phyloP scores from a whole-genome alignment of 495 filamentous ascomycete genomes.

The Penicillium samsonianum region DNA sequence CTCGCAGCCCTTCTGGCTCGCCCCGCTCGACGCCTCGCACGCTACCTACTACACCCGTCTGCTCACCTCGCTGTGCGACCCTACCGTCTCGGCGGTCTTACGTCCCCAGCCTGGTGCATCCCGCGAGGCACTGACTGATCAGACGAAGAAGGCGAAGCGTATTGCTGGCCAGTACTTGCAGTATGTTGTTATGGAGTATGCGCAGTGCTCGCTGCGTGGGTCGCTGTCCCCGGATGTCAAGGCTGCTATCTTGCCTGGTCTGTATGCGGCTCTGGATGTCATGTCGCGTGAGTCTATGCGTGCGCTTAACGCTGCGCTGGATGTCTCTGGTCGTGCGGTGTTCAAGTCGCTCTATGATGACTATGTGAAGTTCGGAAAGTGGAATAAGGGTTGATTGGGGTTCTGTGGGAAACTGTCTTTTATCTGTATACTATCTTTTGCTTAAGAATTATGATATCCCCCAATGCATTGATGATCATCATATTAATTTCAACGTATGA shows the following conservation, averaged over 20 bases:
- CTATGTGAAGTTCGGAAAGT: slow-evolving; percentile 69
- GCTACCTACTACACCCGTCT: slow-evolving; percentile 68
- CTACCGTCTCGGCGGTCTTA: slow-evolving; percentile 70
- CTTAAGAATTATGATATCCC: slow-evolving; percentile 35
- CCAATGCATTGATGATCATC: slow-evolving; percentile 29
- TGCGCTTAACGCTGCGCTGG: slow-evolving; percentile 68
- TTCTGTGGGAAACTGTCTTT: slow-evolving; percentile 8
- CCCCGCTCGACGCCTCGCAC: slow-evolving; percentile 48
- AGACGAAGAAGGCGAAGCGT: slow-evolving; percentile 72
- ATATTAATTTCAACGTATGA: neutral
- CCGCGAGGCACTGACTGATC: slow-evolving; percentile 63
- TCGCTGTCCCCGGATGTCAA: slow-evolving; percentile 60
- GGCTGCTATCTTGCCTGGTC: slow-evolving; percentile 66
- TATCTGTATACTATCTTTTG: slow-evolving; percentile 25
- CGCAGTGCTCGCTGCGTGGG: slow-evolving; percentile 61
- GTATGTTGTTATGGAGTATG: slow-evolving; percentile 70
- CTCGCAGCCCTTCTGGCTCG: slow-evolving; percentile 50
- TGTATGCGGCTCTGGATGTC: slow-evolving; percentile 71
- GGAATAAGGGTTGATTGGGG: slow-evolving; percentile 54
- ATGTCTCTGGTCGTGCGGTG: slow-evolving; percentile 65
- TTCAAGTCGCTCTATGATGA: slow-evolving; percentile 72
- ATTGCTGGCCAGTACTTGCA: slow-evolving; percentile 76
- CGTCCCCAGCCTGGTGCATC: slow-evolving; percentile 40
- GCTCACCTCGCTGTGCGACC: slow-evolving; percentile 75
- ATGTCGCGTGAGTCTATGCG: slow-evolving; percentile 64